Percentiles rank a stretch among this genome's conserved stretches.
phyloP scores from a whole-genome alignment of 139 green algal genomes.

The Picochlorum sp. region DNA sequence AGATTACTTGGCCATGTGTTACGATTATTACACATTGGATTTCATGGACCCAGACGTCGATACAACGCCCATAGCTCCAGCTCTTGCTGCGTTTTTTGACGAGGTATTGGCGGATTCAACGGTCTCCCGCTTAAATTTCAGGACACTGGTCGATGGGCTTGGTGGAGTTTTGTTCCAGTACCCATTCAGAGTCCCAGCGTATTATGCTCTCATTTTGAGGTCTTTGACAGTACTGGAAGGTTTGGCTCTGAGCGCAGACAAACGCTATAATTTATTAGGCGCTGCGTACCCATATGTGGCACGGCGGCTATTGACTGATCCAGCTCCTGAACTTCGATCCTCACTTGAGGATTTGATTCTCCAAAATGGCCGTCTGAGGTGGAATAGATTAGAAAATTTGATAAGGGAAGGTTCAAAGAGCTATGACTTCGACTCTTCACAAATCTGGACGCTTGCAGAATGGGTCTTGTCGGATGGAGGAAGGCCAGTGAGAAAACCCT shows the following conservation, averaged over 20 bases:
- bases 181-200: constrained; percentile 74
- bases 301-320: constrained; percentile 84
- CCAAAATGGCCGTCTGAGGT: constrained; percentile 42
- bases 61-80: constrained; percentile 89
- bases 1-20: constrained; percentile 70
- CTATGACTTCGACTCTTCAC: constrained; percentile 59
- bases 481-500: constrained; percentile 30
- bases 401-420: constrained; percentile 69
- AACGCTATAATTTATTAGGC: constrained; percentile 83
- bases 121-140: constrained; percentile 83
- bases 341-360: constrained; percentile 77
- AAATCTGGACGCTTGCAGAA: constrained; percentile 80
- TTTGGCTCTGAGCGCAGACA: constrained; percentile 50
- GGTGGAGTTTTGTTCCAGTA: constrained; percentile 89
- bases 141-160: constrained; percentile 87
- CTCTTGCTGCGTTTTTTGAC: constrained; percentile 91
- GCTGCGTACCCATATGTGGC: constrained; percentile 96
- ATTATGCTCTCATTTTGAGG: constrained; percentile 95
- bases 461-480: constrained; percentile 59
- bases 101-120: constrained; percentile 65
- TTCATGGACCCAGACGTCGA: constrained; percentile 83
- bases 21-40: constrained; percentile 87
- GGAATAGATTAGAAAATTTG: constrained; percentile 81
- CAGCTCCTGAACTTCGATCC: constrained; percentile 63
- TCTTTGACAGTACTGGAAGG: constrained; percentile 93